These are phyloP conservation scores for Heritiera littoralis DNA, from an alignment of 345 rosid species.

Conservation along the genomic window DNA sequence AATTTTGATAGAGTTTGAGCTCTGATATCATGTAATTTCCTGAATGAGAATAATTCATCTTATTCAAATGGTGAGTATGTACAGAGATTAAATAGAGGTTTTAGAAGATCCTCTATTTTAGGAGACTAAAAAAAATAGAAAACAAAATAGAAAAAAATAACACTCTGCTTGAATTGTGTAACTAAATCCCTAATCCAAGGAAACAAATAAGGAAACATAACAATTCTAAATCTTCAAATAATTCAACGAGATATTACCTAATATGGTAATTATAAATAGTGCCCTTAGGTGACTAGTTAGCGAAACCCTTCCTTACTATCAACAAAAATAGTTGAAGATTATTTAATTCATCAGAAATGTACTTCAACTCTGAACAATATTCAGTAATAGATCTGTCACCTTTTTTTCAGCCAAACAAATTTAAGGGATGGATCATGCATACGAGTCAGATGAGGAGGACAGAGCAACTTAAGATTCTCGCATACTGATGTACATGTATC, in stretches of 20 bases:
- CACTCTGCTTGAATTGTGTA: too few species aligned
- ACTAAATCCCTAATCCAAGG: too few species aligned
- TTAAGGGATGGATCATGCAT: neutral
- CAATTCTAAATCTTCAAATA: too few species aligned
- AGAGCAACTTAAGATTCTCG: neutral
- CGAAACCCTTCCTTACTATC: neutral
- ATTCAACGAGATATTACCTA: neutral
- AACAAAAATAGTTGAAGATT: neutral
- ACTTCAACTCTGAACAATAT: neutral
- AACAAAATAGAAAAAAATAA: too few species aligned
- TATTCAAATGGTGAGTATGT: too few species aligned
- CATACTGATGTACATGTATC: neutral
- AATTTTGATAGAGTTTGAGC: too few species aligned
- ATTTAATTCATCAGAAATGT: neutral
- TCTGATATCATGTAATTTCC: too few species aligned
- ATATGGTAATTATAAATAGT: neutral
- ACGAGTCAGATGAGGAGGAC: neutral
- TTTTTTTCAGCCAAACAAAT: neutral
- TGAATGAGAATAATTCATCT: too few species aligned
- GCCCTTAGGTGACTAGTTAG: neutral
- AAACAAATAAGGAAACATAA: too few species aligned
- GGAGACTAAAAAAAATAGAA: too few species aligned
- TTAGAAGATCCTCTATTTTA: too few species aligned
- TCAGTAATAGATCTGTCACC: neutral
- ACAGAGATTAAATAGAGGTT: too few species aligned